A percentile compares a stretch with the other conserved stretches of the same genome.
Conservation (phyloP, 495 filamentous ascomycete species). For the Pseudevernia furfuracea region DNA sequence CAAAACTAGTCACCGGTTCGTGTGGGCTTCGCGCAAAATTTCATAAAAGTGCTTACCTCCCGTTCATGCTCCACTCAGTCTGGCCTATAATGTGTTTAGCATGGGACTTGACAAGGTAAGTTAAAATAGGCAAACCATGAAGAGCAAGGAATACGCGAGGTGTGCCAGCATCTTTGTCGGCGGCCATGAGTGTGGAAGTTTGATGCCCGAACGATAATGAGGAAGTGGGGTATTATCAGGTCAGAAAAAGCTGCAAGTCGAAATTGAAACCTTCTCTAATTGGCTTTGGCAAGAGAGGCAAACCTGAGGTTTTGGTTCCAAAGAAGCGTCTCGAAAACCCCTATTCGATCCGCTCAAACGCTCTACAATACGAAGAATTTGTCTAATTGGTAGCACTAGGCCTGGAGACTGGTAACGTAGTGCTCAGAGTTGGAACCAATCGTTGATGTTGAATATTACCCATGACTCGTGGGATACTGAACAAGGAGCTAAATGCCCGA, state of each 20-base stretch:
- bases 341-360: not conserved
- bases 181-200: not conserved
- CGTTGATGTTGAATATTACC: not conserved
- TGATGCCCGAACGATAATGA: not conserved
- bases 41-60: not conserved
- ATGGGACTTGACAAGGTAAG: not conserved
- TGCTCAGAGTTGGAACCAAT: not conserved
- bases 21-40: not conserved
- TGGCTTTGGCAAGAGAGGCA: not conserved
- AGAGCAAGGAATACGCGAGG: constrained; percentile 37
- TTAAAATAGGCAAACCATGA: constrained; percentile 24
- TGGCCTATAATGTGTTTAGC: not conserved
- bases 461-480: not conserved
- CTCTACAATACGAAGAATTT: not conserved
- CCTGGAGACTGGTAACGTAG: not conserved
- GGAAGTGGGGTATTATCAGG: not conserved
- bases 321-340: not conserved
- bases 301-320: not conserved
- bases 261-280: not conserved
- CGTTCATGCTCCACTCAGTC: not conserved
- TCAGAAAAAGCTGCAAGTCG: not conserved
- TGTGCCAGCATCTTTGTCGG: constrained; percentile 24
- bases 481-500: not conserved
- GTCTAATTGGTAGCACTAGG: not conserved
- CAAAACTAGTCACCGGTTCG: constrained; percentile 39